Percentiles rank a stretch among this genome's conserved stretches.
These are phyloP conservation scores for Craterostigma plantagineum DNA, from an alignment of 257 asterid genomes.

Conservation along the genomic window DNA sequence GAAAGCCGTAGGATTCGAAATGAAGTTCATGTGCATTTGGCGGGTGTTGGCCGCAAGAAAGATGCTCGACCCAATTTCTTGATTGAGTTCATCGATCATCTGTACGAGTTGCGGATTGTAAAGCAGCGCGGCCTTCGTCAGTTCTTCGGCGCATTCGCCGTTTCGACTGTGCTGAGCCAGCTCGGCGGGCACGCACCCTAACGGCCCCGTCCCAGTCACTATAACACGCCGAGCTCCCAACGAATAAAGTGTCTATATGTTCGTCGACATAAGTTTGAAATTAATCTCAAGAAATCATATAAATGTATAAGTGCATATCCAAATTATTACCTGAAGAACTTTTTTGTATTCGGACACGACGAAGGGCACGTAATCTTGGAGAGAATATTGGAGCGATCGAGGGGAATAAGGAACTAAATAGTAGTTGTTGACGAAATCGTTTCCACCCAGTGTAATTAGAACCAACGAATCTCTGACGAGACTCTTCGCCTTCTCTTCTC, in stretches of 20 bases:
- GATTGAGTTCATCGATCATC: conserved; percentile 33
- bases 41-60: conserved; percentile 56
- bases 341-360: conserved; percentile 1
- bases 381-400: conserved; percentile 1
- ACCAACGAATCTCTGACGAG: not conserved
- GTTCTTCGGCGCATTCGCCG: conserved; percentile 56
- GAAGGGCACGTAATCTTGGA: not conserved
- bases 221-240: conserved; percentile 58
- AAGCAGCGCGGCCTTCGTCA: conserved; percentile 33
- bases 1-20: conserved; percentile 41
- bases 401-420: not conserved
- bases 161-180: conserved; percentile 39
- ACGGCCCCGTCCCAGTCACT: conserved; percentile 80
- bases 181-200: conserved; percentile 81
- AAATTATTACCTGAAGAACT: not conserved
- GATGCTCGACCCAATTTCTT: conserved; percentile 26
- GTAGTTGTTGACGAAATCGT: conserved; percentile 4
- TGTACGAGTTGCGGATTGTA: conserved; percentile 56
- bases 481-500: not conserved
- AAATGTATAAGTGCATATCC: too few relatives aligned
- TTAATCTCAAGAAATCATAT: not conserved
- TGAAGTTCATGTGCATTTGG: conserved; percentile 40
- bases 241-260: conserved; percentile 37
- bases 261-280: too few relatives aligned
- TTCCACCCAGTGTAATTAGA: conserved; percentile 1